These are phyloP conservation scores for Podaxis sp. DNA, from an alignment of 768 basidiomycete genomes.

Conservation along the genomic window DNA sequence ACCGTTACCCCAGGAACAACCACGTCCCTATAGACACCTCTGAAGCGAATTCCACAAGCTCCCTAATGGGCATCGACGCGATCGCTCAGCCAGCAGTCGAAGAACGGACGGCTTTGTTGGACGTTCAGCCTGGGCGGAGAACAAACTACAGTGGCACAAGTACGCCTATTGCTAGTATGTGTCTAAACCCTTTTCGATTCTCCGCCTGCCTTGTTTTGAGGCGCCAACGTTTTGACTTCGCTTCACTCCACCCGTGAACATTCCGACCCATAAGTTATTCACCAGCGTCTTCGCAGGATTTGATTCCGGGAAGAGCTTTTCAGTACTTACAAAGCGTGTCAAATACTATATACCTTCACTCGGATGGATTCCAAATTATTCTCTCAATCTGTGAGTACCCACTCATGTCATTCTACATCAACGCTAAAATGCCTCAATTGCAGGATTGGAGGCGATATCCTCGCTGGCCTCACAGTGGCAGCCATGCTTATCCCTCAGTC, in stretches of 20 bases:
- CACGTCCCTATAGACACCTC: constrained; percentile 13
- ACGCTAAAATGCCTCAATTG: background rate
- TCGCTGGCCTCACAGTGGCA: constrained; percentile 83
- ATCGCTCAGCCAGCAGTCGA: constrained; percentile 18
- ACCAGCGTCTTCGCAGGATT: background rate
- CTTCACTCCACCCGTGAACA: background rate
- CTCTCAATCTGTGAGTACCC: constrained; percentile 52
- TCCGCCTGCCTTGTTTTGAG: background rate
- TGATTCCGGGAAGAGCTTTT: constrained; percentile 18
- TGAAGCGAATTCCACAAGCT: constrained; percentile 23
- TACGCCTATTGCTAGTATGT: constrained; percentile 18
- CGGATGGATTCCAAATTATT: constrained; percentile 78
- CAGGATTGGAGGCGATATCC: constrained; percentile 52
- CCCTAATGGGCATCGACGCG: constrained; percentile 33
- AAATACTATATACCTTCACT: constrained; percentile 77
- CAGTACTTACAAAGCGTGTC: constrained; percentile 41
- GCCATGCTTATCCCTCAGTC: constrained; percentile 84
- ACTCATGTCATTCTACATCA: constrained; percentile 5
- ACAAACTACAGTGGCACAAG: constrained; percentile 23
- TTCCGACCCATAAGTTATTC: background rate
- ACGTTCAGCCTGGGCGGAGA: constrained; percentile 19
- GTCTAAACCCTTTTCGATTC: constrained; percentile 16
- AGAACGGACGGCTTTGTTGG: constrained; percentile 31
- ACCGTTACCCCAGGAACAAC: background rate
- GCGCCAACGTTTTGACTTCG: background rate